Evolutionary conservation across 129 eudicot species (phyloP), one percentile per base, ranked within the genome.

Genomic region (Saussurea involucrata): DNA sequence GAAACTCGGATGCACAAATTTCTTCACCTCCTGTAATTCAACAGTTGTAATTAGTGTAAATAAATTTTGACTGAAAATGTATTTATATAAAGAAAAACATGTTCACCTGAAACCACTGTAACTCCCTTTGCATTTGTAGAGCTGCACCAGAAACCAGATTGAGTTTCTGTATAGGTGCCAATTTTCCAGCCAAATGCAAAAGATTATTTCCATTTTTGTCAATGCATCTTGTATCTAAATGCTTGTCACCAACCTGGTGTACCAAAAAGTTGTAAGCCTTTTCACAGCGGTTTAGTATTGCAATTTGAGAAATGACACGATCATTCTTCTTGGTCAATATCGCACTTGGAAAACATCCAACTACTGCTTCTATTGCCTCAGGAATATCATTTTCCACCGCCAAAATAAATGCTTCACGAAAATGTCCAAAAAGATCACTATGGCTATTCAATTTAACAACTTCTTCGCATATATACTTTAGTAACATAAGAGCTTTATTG

Each of bases 351-450:
- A 78, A 36, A 34, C 24, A 58, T 8, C 18, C 63, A 8, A 71
- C 68, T 20, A 78, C 71, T 64, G 10, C 68, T 78, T 78, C 83
- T 6, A 78, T 64, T 70, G 67, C 72, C 65, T 78, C 83, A 10
- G 7, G 66, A 24, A 55, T 63, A 5, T 69, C 83, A 2, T 36
- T 22, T 36, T n/a, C 18, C 53, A 75, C 83, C 18, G 77, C 83
- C 9, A 25, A 1, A 40, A 29, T 18, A 21, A 60, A 60, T 22
- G 66, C 66, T 20, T 21, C 15, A 21, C 13, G 2, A 6, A 6
- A 60, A 22, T 6, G 42, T 1, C 12, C 4, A 31, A 7, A 37
- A 37, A 8, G 2, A 6, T 37, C 44, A 7, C 2, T 10, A 2
- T 1, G 13, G 6, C 29, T 33, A 5, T 33, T 18, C 21, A 22